These are phyloP conservation scores for Leishmania guyanensis DNA, from an alignment of 208 protist genomes.

Conservation along the genomic window DNA sequence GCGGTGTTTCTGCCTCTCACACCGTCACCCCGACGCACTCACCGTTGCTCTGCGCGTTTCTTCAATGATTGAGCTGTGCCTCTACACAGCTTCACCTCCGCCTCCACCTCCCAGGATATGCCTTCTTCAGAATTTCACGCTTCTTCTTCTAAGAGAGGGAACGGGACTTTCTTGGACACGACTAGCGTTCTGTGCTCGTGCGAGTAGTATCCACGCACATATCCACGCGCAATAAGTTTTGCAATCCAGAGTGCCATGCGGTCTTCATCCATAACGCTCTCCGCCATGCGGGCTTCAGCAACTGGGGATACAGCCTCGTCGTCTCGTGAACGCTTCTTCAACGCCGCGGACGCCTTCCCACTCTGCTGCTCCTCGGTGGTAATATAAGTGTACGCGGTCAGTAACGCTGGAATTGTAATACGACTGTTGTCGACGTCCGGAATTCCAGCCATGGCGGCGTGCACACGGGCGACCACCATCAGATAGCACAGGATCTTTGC, in stretches of 20 bases:
- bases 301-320: background rate
- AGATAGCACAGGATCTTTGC: slow-evolving; percentile 68
- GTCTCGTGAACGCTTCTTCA: slow-evolving; percentile 26
- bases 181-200: slow-evolving; percentile 85
- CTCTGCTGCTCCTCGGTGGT: slow-evolving; percentile 7
- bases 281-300: slow-evolving; percentile 13
- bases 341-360: background rate
- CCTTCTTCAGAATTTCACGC: background rate
- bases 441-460: slow-evolving; percentile 48
- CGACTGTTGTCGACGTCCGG: slow-evolving; percentile 68
- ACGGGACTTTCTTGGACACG: slow-evolving; percentile 68
- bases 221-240: slow-evolving; percentile 69
- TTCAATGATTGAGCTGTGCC: background rate
- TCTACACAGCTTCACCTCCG: background rate
- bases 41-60: background rate
- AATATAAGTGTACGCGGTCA: slow-evolving; percentile 51
- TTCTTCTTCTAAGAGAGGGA: slow-evolving; percentile 45
- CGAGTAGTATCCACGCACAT: slow-evolving; percentile 81
- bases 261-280: slow-evolving; percentile 53
- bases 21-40: background rate
- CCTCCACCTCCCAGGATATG: background rate
- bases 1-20: background rate
- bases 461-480: slow-evolving; percentile 60
- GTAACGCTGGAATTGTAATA: slow-evolving; percentile 58
- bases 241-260: slow-evolving; percentile 72